Conservation (phyloP, 371 early-diverging fungal genomes). For the Lichtheimia corymbifera region DNA sequence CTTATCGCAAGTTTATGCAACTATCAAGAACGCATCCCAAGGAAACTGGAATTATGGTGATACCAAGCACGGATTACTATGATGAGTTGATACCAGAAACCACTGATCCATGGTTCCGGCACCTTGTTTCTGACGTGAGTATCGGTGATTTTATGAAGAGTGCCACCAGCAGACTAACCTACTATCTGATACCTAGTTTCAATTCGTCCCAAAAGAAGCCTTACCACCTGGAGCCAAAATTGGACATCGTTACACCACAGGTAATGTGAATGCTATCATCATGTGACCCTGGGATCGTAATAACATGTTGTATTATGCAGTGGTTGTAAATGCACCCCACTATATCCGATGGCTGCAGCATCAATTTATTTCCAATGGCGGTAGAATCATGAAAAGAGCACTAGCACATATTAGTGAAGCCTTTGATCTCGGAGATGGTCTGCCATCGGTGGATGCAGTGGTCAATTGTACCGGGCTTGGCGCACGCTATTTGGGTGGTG, state of each 20-base stretch:
- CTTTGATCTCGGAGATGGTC: slow-evolving; percentile 12
- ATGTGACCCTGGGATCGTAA: neutral
- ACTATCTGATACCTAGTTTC: slow-evolving; percentile 27
- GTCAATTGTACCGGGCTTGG: slow-evolving; percentile 81
- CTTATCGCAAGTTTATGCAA: slow-evolving; percentile 45
- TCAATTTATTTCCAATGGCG: slow-evolving; percentile 58
- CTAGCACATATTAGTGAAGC: slow-evolving; percentile 56
- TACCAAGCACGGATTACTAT: slow-evolving; percentile 48
- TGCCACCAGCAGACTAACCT: neutral
- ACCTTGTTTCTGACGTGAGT: slow-evolving; percentile 52
- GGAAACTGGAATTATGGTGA: slow-evolving; percentile 47
- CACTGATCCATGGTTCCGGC: slow-evolving; percentile 55
- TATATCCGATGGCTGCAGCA: slow-evolving; percentile 67
- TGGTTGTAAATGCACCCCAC: slow-evolving; percentile 57
- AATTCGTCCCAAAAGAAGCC: slow-evolving; percentile 32
- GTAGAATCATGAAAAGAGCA: slow-evolving; percentile 37
- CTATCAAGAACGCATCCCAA: slow-evolving; percentile 34
- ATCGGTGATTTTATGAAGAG: neutral
- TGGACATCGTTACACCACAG: slow-evolving; percentile 57
- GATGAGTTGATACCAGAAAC: slow-evolving; percentile 41
- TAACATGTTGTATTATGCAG: slow-evolving; percentile 18
- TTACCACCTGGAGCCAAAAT: slow-evolving; percentile 48
- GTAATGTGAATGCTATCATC: slow-evolving; percentile 20
- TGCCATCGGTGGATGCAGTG: slow-evolving; percentile 43
- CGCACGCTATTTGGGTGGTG: slow-evolving; percentile 66